Conservation (phyloP, 148 eudicot species). For the Gaultheria prostrata region DNA sequence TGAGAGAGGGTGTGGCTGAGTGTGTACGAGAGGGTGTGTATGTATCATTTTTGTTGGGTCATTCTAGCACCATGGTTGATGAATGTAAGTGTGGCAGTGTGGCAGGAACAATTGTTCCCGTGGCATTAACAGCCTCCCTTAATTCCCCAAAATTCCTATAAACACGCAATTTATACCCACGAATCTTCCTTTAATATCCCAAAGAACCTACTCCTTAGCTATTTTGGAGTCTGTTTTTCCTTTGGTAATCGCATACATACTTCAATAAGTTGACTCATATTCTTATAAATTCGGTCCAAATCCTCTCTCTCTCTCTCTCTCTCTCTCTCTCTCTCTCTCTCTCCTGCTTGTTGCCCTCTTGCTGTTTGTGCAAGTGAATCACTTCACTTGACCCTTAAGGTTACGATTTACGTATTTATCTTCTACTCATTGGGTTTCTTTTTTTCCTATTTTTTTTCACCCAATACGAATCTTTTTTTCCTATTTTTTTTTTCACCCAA, state of each 20-base stretch:
- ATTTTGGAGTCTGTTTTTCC: neutral
- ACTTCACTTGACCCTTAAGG: neutral
- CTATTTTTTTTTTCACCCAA: neutral
- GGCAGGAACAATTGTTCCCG: no score
- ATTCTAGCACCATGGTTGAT: no score
- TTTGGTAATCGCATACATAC: neutral
- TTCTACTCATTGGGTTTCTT: neutral
- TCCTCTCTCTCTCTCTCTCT: neutral
- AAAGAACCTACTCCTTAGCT: neutral
- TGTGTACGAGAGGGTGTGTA: no score
- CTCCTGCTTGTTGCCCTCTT: neutral
- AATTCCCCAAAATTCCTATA: neutral
- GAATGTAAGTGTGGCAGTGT: no score
- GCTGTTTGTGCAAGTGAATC: neutral
- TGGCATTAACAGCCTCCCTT: no score
- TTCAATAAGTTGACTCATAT: neutral
- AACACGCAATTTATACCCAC: neutral
- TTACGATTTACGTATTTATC: neutral
- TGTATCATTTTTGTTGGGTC: no score
- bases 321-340: neutral
- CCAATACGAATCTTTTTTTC: neutral
- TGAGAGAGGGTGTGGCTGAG: no score
- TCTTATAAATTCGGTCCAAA: neutral
- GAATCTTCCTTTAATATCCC: neutral
- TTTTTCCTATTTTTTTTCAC: neutral